phyloP scores from a whole-genome alignment of 2,329 filamentous ascomycete genomes.

The Pseudocercospora eumusae region DNA sequence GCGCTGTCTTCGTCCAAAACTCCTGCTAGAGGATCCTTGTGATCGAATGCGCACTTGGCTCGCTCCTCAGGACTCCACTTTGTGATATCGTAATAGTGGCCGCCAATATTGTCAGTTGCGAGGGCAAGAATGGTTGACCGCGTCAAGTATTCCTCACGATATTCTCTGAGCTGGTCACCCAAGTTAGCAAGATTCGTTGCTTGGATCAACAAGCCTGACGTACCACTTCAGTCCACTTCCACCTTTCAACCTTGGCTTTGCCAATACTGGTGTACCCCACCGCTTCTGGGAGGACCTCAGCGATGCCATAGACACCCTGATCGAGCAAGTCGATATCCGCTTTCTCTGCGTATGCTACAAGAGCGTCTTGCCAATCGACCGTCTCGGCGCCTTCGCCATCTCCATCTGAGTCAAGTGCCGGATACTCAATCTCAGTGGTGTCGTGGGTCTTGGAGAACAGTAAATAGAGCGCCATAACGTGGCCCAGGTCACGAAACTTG shows the following conservation, averaged over 20 bases:
- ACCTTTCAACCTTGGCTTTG: constrained; percentile 15
- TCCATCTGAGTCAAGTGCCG: not conserved
- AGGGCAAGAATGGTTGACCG: not conserved
- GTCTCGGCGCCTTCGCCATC: not conserved
- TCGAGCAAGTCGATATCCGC: not conserved
- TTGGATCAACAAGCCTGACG: not conserved
- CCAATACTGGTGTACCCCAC: not conserved
- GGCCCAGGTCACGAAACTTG: constrained; percentile 1
- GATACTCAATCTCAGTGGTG: constrained; percentile 6
- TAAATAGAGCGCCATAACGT: constrained; percentile 15
- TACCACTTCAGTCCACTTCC: constrained; percentile 15
- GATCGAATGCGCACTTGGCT: not conserved
- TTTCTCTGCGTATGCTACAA: not conserved
- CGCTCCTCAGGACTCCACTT: not conserved
- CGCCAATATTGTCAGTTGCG: not conserved
- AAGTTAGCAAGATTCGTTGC: not conserved
- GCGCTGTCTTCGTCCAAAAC: not conserved
- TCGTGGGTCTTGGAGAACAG: constrained; percentile 1
- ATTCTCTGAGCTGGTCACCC: not conserved
- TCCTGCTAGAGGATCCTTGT: not conserved
- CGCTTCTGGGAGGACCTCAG: not conserved
- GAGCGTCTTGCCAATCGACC: not conserved
- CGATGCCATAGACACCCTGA: not conserved
- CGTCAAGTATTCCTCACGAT: not conserved
- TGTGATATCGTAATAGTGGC: not conserved